A percentile compares a stretch with the other conserved stretches of the same genome.
Conservation (phyloP, 495 filamentous ascomycete genomes). For the Aspergillus sclerotiicarbonarius region DNA sequence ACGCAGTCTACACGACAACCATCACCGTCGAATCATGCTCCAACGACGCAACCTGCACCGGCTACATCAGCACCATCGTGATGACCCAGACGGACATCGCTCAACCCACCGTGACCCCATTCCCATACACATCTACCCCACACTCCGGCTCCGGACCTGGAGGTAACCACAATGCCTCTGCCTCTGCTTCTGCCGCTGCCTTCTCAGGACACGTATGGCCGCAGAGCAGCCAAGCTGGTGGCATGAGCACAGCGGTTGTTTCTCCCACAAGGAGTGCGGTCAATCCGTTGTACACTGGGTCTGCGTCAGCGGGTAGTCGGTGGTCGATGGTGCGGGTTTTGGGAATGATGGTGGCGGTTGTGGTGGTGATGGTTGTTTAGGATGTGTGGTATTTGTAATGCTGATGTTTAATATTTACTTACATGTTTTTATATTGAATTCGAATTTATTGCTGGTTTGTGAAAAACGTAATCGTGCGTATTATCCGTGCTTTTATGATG, state of each 20-base stretch:
- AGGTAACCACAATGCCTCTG: background rate
- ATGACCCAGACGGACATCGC: background rate
- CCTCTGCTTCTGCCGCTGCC: too few relatives aligned
- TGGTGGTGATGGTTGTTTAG: background rate
- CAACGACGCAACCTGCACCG: background rate
- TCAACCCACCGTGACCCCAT: background rate
- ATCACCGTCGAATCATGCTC: conserved; percentile 1
- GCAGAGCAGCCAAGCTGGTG: background rate
- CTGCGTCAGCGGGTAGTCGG: background rate
- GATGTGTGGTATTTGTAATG: too few relatives aligned
- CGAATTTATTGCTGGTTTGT: too few relatives aligned
- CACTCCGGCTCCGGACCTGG: background rate
- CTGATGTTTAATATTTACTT: too few relatives aligned
- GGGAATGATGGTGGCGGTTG: background rate
- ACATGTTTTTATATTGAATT: too few relatives aligned
- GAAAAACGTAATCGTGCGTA: too few relatives aligned
- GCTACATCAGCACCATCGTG: background rate
- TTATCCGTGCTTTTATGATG: too few relatives aligned
- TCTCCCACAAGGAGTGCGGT: background rate
- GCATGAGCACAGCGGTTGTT: background rate
- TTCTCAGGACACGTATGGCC: background rate
- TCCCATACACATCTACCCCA: background rate
- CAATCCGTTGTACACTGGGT: background rate
- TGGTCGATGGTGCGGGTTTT: background rate
- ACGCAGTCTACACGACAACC: background rate